Evolutionary conservation across 2,329 filamentous ascomycete species (phyloP), one percentile per base, ranked within the genome.

Genomic region (Leptographium procerum): DNA sequence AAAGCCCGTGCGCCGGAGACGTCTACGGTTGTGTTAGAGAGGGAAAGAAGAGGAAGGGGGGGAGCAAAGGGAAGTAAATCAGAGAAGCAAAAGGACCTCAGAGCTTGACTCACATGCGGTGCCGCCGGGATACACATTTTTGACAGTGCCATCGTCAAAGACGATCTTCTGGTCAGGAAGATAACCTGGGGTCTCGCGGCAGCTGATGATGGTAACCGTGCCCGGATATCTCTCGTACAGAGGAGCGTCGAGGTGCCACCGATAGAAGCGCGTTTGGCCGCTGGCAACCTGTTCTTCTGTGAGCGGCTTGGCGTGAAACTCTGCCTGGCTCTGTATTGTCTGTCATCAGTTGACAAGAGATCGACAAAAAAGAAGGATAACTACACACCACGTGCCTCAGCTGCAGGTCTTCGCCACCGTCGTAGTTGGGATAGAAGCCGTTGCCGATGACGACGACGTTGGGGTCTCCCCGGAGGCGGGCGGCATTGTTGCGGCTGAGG

Each of bases 161-260:
- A 8, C 26, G 48, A 58, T 58, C 11, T n/a, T 54, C 43, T 58
- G 57, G 31, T 58, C 57, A 2, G 57, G 57, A 3, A 58, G 43
- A 22, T 58, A 26, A 28, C 51, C n/a, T 1, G 57, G 57, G 7
- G 51, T 58, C 16, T 58, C 51, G 13, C 22, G 36, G 31, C 51
- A 58, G 43, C 51, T 55, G 31, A 58, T 55, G 4, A 55, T 55
- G 29, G 57, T 58, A 11, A 58, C 57, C 22, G 50, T 50, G 9
- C 57, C 57, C 11, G 57, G 57, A 24, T 50, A 36, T 2, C 57
- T 51, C 24, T 58, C 57, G n/a, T 58, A 58, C 22, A 58, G 24
- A 5, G 57, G 57, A 5, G 57, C 57, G 47, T 58, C 57, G 4
- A 58, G 24, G 40, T 58, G 57, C 57, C 57, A 58, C 7, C 57